Percentiles rank a stretch among this genome's conserved stretches.
phyloP scores from a whole-genome alignment of 176 grass and related monocot genomes.

The Neostapfia colusana region DNA sequence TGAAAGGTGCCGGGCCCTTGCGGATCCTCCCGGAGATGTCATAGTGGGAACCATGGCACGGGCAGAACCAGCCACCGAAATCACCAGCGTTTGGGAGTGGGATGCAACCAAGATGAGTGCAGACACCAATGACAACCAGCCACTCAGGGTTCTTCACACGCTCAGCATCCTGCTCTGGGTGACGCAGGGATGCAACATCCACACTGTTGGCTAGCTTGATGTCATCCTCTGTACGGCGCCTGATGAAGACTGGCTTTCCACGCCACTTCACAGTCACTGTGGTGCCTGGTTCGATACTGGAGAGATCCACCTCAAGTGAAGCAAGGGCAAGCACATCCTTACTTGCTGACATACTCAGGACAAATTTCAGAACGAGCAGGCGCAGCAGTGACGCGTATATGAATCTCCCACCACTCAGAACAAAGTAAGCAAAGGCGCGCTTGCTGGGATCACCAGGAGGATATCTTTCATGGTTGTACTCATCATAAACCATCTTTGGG shows the following conservation, averaged over 20 bases:
- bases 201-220: constrained; percentile 85
- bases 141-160: constrained; percentile 85
- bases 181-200: constrained; percentile 62
- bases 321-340: constrained; percentile 90
- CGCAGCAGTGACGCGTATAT: constrained; percentile 80
- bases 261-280: constrained; percentile 96
- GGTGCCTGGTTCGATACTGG: constrained; percentile 71
- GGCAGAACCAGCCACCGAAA: constrained; percentile 90
- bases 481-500: constrained; percentile 78
- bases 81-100: constrained; percentile 84
- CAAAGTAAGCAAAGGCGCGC: constrained; percentile 88
- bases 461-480: constrained; percentile 82
- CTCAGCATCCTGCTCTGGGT: constrained; percentile 66
- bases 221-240: constrained; percentile 74
- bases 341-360: constrained; percentile 85
- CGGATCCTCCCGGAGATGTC: constrained; percentile 85
- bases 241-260: constrained; percentile 86
- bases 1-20: constrained; percentile 81
- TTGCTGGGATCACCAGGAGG: constrained; percentile 85
- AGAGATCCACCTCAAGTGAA: constrained; percentile 77
- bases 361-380: constrained; percentile 81
- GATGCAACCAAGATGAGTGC: constrained; percentile 89
- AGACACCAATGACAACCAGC: constrained; percentile 83
- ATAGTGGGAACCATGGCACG: constrained; percentile 89
- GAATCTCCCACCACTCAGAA: constrained; percentile 80